These are phyloP conservation scores for Barnettozyma sp. DNA, from an alignment of 805 yeast species.

Conservation along the genomic window DNA sequence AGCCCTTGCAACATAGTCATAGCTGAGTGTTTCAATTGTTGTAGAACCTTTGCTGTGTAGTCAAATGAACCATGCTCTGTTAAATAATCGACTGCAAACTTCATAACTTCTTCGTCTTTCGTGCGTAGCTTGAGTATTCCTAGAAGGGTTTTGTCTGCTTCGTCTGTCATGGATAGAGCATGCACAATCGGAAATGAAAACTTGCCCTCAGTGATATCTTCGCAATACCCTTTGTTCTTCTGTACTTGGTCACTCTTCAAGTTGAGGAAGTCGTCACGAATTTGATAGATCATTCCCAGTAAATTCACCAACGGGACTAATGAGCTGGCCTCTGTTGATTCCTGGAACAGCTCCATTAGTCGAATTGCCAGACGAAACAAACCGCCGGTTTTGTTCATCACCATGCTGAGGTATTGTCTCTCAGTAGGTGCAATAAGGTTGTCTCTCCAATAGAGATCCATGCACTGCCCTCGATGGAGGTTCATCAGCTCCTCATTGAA, in stretches of 20 bases:
- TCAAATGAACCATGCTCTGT: slow-evolving; percentile 23
- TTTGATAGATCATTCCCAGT: slow-evolving; percentile 79
- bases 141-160: slow-evolving; percentile 34
- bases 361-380: slow-evolving; percentile 68
- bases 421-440: slow-evolving; percentile 49
- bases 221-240: slow-evolving; percentile 71
- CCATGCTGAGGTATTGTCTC: slow-evolving; percentile 69
- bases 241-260: slow-evolving; percentile 44
- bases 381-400: slow-evolving; percentile 85
- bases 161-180: slow-evolving; percentile 37
- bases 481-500: slow-evolving; percentile 70
- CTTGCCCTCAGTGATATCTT: slow-evolving; percentile 87
- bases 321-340: slow-evolving; percentile 8
- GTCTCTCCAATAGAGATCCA: slow-evolving; percentile 87
- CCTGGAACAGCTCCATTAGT: slow-evolving; percentile 41
- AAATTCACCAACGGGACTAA: slow-evolving; percentile 61
- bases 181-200: slow-evolving; percentile 82
- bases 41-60: slow-evolving; percentile 14
- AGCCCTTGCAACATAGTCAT: neutral
- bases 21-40: slow-evolving; percentile 10
- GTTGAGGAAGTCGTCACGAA: slow-evolving; percentile 79
- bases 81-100: slow-evolving; percentile 43
- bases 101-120: slow-evolving; percentile 41
- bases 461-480: slow-evolving; percentile 84
- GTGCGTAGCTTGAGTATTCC: slow-evolving; percentile 50